Evolutionary conservation across 768 basidiomycete genomes (phyloP), one percentile per base, ranked within the genome.

Genomic region (Nevesoporus exiguus): DNA sequence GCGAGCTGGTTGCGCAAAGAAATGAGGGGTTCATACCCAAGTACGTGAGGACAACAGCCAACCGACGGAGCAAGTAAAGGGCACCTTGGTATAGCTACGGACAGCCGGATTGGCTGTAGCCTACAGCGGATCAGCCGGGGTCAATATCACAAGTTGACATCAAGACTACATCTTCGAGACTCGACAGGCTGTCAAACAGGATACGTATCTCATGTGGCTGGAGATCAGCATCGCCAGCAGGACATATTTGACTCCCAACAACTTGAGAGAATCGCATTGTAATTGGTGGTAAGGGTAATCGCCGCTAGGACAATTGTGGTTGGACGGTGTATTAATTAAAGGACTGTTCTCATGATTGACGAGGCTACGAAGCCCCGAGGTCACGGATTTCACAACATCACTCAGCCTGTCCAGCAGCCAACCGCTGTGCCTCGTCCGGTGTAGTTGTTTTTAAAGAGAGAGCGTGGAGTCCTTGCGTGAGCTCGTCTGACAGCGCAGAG

Each of bases 381-480:
- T 10, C 40, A 57, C 45, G 36, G 30, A 57, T 55, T 61, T 65
- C 63, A 68, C 61, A 50, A 52, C 47, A 57, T 69, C 63, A 68
- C 62, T 51, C 50, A 19, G 54, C 54, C 49, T 57, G 62, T 51
- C 54, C 57, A 47, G 45, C 61, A 57, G 53, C 43, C 60, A 44
- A 54, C 52, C 50, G 64, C 21, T 66, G 62, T 40, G 65, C 59
- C 58, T 83, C 91, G 54, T 79, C 77, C 47, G 77, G 74, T 9
- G 90, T 90, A 71, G 80, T 84, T 15, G 90, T 88, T 52, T 82
- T 82, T 61, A 93, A 70, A 15, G 87, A 88, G 39, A 93, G 73
- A 0, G 91, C 85, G 62, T 93, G 91, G 29, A 93, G 69, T 5
- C 90, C 90, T 53, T 77, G 74, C 24, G 79, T 67, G 43, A 93